A percentile compares a stretch with the other conserved stretches of the same genome.
Evolutionary conservation across 2,329 filamentous ascomycete species (phyloP).

Genomic region (Diaporthe sp.): DNA sequence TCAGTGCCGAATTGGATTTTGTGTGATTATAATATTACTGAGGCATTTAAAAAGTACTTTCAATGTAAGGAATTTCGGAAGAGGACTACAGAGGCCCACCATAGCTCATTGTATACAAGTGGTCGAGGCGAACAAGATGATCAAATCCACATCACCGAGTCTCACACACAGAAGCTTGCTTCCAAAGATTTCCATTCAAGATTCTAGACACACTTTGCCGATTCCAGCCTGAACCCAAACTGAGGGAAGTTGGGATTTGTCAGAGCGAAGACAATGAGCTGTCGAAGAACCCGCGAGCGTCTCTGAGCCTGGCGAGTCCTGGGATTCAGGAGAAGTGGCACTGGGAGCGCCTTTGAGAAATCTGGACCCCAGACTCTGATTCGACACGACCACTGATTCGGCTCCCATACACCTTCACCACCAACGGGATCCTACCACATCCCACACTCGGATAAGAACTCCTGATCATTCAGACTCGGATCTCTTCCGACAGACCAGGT

Average conservation of each 20-base stretch:
- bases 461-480: not conserved
- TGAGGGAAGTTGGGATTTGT: not conserved
- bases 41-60: no score
- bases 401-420: not conserved
- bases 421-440: not conserved
- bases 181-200: not conserved
- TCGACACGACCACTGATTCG: not conserved
- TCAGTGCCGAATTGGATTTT: no score
- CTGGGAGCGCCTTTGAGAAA: no score
- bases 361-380: not conserved
- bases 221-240: not conserved
- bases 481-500: conserved; percentile 14
- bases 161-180: not conserved
- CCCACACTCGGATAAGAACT: not conserved
- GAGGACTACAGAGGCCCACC: no score
- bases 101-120: no score
- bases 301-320: no score
- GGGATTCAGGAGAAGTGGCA: no score
- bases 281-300: not conserved
- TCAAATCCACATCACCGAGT: not conserved
- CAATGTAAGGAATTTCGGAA: no score
- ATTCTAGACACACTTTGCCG: not conserved
- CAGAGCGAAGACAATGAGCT: no score
- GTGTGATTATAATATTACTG: no score
- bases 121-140: no score